These are phyloP conservation scores for Sinapis alba DNA, from an alignment of 441 rosid species.

Conservation along the genomic window DNA sequence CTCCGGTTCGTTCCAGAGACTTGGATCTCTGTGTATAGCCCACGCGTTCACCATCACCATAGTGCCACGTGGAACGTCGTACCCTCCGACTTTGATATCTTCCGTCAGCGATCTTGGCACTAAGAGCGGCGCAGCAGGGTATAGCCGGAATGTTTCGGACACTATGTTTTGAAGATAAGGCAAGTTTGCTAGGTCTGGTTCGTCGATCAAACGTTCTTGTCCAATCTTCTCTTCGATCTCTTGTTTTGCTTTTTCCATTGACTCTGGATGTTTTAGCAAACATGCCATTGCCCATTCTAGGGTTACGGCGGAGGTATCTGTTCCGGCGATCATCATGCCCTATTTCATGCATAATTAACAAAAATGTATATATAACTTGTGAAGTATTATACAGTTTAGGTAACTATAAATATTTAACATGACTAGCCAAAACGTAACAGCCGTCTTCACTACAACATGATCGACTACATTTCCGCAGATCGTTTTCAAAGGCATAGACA, in stretches of 20 bases:
- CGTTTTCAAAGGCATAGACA: too few relatives aligned
- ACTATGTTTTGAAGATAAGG: constrained; percentile 55
- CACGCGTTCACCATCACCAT: constrained; percentile 57
- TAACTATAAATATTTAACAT: neutral
- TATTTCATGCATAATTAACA: constrained; percentile 13
- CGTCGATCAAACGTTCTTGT: constrained; percentile 44
- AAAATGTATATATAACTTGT: neutral
- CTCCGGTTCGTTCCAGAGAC: constrained; percentile 49
- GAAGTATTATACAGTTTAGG: neutral
- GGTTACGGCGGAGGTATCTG: constrained; percentile 50
- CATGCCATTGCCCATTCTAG: constrained; percentile 56
- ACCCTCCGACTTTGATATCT: constrained; percentile 42
- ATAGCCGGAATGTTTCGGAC: constrained; percentile 53
- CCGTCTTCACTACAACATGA: neutral
- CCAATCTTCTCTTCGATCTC: constrained; percentile 53
- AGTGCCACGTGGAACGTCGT: constrained; percentile 48
- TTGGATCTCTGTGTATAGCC: constrained; percentile 55
- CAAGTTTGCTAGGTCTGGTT: constrained; percentile 45
- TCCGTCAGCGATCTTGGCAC: constrained; percentile 42
- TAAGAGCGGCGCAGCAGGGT: constrained; percentile 50
- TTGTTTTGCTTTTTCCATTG: constrained; percentile 43
- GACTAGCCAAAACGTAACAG: neutral
- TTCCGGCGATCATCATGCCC: constrained; percentile 59
- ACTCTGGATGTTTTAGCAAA: constrained; percentile 48
- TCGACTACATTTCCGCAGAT: neutral